Evolutionary conservation across 1,284 basidiomycete species (phyloP).

Genomic region (Cutaneotrichosporon mucoides): DNA sequence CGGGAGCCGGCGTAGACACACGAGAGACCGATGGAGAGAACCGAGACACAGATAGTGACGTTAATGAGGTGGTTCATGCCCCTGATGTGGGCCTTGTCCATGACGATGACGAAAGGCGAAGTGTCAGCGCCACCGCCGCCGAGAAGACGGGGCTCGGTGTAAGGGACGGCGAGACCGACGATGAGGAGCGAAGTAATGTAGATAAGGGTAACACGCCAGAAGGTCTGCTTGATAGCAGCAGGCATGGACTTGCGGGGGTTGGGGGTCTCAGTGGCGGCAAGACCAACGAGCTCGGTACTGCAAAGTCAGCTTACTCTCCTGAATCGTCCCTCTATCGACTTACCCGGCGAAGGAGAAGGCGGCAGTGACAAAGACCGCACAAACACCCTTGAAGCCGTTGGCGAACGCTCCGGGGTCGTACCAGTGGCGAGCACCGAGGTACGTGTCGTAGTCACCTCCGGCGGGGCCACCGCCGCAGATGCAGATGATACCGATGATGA

Average conservation of each 20-base stretch:
- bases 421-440: conserved; percentile 41
- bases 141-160: conserved; percentile 39
- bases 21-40: conserved; percentile 46
- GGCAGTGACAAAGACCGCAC: conserved; percentile 50
- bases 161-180: conserved; percentile 53
- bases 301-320: conserved; percentile 42
- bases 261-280: conserved; percentile 16
- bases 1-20: conserved; percentile 48
- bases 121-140: conserved; percentile 48
- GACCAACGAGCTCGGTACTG: conserved; percentile 31
- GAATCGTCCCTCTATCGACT: neutral
- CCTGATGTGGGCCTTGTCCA: conserved; percentile 48
- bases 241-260: conserved; percentile 34
- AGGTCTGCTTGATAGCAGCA: conserved; percentile 20
- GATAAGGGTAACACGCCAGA: conserved; percentile 60
- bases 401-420: conserved; percentile 47
- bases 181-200: conserved; percentile 54
- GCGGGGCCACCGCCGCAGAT: conserved; percentile 43
- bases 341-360: conserved; percentile 73
- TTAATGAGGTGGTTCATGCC: conserved; percentile 53
- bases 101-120: conserved; percentile 55
- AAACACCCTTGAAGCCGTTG: conserved; percentile 52
- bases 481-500: conserved; percentile 42
- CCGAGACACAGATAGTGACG: conserved; percentile 51
- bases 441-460: conserved; percentile 32